A percentile compares a stretch with the other conserved stretches of the same genome.
Conservation (phyloP, 257 asterid genomes). For the Apocynum venetum region DNA sequence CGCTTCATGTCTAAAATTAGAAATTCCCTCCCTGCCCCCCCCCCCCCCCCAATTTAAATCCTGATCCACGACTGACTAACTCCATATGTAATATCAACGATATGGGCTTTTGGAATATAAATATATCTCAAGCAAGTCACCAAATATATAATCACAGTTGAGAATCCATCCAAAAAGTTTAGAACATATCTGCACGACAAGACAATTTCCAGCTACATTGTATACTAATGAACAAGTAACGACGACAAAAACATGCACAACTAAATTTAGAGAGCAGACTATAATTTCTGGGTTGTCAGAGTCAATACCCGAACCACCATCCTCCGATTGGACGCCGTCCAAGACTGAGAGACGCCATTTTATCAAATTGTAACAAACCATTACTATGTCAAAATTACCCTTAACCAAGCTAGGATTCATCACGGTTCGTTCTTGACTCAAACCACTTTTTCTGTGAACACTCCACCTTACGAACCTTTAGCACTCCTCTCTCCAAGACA, state of each 20-base stretch:
- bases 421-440: slow-evolving; percentile 92
- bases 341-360: neutral
- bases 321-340: slow-evolving; percentile 10
- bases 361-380: neutral
- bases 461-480: neutral
- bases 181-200: neutral
- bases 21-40: too few relatives aligned
- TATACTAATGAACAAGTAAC: neutral
- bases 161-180: neutral
- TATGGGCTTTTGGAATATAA: neutral
- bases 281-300: slow-evolving; percentile 16
- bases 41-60: too few relatives aligned
- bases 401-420: slow-evolving; percentile 19
- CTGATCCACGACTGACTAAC: too few relatives aligned
- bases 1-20: too few relatives aligned
- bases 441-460: slow-evolving; percentile 17
- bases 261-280: neutral
- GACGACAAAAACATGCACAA: neutral
- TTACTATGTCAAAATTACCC: neutral
- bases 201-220: neutral
- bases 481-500: slow-evolving; percentile 1
- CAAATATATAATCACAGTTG: neutral
- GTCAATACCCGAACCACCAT: slow-evolving; percentile 96
- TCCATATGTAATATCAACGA: too few relatives aligned
- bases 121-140: neutral